Percentiles rank a stretch among this genome's conserved stretches.
Evolutionary conservation across 2,329 filamentous ascomycete genomes (phyloP).

Genomic region (Cladosporium sp.): DNA sequence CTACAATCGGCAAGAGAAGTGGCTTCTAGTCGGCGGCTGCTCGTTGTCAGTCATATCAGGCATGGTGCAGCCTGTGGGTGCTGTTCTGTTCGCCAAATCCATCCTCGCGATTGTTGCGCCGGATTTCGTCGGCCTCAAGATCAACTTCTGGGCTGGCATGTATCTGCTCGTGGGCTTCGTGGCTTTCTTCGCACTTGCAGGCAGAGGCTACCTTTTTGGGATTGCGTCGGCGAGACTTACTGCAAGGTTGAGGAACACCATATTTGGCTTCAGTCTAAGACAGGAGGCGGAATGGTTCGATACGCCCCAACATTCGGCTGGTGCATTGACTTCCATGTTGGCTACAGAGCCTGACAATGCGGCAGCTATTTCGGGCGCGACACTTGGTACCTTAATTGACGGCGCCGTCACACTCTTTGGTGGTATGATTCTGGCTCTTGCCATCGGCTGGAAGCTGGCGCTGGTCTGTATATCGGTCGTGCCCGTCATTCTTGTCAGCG

Average conservation of each 20-base stretch:
- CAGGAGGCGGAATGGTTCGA: conserved; percentile 33
- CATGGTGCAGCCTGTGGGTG: conserved; percentile 43
- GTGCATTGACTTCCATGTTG: conserved; percentile 42
- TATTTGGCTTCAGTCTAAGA: conserved; percentile 23
- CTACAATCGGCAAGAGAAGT: conserved; percentile 68
- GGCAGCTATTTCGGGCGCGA: conserved; percentile 48
- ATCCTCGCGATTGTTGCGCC: conserved; percentile 58
- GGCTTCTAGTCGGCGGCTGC: conserved; percentile 53
- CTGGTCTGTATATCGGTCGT: conserved; percentile 38
- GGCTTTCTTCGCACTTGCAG: conserved; percentile 52
- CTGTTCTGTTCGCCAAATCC: conserved; percentile 43
- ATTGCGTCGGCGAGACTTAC: conserved; percentile 40
- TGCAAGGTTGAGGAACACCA: conserved; percentile 31
- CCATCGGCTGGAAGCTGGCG: conserved; percentile 45
- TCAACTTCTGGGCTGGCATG: conserved; percentile 52
- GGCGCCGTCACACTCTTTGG: conserved; percentile 39
- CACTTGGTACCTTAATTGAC: conserved; percentile 42
- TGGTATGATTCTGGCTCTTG: conserved; percentile 42
- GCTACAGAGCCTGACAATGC: conserved; percentile 46
- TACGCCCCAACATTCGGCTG: conserved; percentile 43
- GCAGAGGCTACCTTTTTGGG: conserved; percentile 38
- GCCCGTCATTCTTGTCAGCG: conserved; percentile 37
- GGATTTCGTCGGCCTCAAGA: conserved; percentile 51
- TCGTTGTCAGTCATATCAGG: conserved; percentile 50
- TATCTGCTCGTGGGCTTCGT: conserved; percentile 65